Percentiles rank a stretch among this genome's conserved stretches.
Conservation (phyloP, 768 basidiomycete genomes). For the Hygrocybe punicea region DNA sequence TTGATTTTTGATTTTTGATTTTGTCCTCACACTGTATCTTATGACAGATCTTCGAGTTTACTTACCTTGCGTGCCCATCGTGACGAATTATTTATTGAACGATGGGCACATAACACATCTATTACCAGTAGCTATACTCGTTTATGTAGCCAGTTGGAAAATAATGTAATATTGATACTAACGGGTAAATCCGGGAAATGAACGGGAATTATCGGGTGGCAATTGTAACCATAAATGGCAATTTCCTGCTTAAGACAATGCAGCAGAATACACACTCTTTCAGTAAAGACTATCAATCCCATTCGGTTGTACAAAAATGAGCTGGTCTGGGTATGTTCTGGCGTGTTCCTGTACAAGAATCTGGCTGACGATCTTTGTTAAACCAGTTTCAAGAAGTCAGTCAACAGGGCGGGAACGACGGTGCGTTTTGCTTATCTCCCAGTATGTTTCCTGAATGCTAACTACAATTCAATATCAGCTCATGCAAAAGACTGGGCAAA, state of each 20-base stretch:
- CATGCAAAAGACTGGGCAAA: slow-evolving; percentile 97
- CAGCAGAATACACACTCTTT: not conserved
- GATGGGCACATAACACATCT: too few relatives aligned
- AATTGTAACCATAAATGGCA: too few relatives aligned
- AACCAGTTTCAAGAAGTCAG: slow-evolving; percentile 89
- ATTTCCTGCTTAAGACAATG: too few relatives aligned
- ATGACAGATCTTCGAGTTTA: too few relatives aligned
- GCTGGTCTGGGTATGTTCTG: slow-evolving; percentile 16
- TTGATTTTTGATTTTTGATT: not conserved
- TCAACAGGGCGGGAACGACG: slow-evolving; percentile 89
- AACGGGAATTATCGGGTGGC: not conserved
- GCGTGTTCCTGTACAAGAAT: not conserved
- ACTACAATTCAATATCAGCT: slow-evolving; percentile 47
- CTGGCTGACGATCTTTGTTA: not conserved
- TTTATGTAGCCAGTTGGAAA: too few relatives aligned
- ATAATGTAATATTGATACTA: not conserved
- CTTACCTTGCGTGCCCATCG: too few relatives aligned
- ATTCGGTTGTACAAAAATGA: slow-evolving; percentile 4
- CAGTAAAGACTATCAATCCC: not conserved
- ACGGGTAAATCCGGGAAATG: not conserved
- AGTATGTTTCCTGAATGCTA: slow-evolving; percentile 15
- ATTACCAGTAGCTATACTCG: too few relatives aligned
- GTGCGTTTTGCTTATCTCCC: slow-evolving; percentile 40
- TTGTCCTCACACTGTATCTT: not conserved
- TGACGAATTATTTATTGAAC: too few relatives aligned